These are phyloP conservation scores for Solanum sejunctum DNA, from an alignment of 257 asterid genomes.

Conservation along the genomic window DNA sequence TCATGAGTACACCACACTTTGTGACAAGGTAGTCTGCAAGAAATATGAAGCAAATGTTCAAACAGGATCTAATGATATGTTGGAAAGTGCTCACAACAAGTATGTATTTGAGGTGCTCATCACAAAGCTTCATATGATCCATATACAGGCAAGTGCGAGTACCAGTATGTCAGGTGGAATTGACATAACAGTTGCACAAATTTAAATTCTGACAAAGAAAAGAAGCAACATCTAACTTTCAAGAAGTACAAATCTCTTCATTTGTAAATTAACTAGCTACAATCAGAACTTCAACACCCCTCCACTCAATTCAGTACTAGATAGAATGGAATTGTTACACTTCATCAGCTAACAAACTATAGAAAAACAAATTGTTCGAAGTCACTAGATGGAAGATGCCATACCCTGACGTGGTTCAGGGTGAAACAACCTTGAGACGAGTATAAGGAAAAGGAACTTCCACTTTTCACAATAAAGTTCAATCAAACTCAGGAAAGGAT, in stretches of 20 bases:
- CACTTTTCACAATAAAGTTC: neutral
- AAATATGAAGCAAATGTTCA: conserved; percentile 4
- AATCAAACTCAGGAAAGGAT: neutral
- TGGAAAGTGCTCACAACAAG: neutral
- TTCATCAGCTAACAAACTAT: neutral
- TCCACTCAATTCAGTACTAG: neutral
- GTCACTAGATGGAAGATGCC: neutral
- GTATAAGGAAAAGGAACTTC: neutral
- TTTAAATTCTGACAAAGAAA: neutral
- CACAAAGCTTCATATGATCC: neutral
- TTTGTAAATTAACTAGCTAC: neutral
- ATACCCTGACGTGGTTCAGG: neutral
- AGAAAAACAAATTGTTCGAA: neutral
- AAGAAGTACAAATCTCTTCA: neutral
- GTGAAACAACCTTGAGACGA: neutral
- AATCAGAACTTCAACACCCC: neutral
- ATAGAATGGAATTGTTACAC: neutral
- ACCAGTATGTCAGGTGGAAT: neutral
- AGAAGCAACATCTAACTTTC: neutral
- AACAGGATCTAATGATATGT: neutral
- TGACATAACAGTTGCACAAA: neutral
- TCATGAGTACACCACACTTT: conserved; percentile 93
- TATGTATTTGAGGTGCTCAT: neutral
- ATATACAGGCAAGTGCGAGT: neutral
- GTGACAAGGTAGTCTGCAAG: conserved; percentile 94